phyloP scores from a whole-genome alignment of 257 asterid genomes.

The Solanum pennellii region DNA sequence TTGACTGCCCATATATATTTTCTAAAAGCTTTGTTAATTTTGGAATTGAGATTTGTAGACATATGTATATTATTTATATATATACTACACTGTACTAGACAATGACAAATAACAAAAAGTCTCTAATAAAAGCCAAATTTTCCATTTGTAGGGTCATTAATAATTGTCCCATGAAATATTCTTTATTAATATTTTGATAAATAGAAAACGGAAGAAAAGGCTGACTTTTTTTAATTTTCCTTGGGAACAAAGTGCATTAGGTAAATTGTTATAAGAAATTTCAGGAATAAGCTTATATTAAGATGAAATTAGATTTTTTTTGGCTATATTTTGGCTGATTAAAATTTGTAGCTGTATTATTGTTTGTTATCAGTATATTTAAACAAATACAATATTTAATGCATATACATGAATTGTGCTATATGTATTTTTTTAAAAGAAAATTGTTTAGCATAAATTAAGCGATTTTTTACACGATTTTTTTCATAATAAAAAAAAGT shows the following conservation, averaged over 20 bases:
- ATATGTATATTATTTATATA: no score
- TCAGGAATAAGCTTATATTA: not conserved
- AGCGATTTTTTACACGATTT: no score
- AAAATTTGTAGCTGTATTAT: no score
- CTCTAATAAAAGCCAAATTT: not conserved
- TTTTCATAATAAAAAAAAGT: not conserved
- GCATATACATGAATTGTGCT: not conserved
- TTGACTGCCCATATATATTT: not conserved
- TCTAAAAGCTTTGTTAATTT: not conserved
- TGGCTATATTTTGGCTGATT: not conserved
- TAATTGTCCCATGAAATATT: not conserved
- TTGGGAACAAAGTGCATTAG: not conserved
- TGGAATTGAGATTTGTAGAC: not conserved
- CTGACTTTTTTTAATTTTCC: no score
- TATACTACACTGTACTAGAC: not conserved
- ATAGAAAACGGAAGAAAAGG: not conserved
- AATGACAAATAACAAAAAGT: not conserved
- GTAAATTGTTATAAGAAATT: not conserved
- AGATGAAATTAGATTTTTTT: not conserved
- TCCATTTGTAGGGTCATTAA: not conserved
- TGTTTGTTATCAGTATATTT: not conserved
- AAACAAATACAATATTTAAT: not conserved
- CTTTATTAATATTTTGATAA: not conserved
- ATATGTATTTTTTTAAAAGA: no score
- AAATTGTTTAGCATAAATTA: no score